Percentiles rank a stretch among this genome's conserved stretches.
These are phyloP conservation scores for Margaritispora aquatica DNA, from an alignment of 495 filamentous ascomycete species.

Conservation along the genomic window DNA sequence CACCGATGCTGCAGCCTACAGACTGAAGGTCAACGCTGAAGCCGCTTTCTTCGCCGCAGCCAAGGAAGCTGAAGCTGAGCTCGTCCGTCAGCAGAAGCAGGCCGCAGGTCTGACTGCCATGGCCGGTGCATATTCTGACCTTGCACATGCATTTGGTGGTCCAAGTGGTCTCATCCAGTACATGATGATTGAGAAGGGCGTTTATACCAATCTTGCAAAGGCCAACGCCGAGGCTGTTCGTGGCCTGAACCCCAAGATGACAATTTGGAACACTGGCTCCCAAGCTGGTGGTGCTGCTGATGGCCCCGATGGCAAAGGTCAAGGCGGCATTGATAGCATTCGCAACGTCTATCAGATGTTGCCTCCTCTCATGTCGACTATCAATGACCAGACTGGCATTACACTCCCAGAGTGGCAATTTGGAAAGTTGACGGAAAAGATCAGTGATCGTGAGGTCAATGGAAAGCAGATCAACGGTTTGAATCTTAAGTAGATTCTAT, in stretches of 20 bases:
- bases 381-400: slow-evolving; percentile 80
- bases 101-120: slow-evolving; percentile 69
- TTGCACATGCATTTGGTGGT: slow-evolving; percentile 67
- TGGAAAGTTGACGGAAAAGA: slow-evolving; percentile 34
- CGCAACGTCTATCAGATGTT: slow-evolving; percentile 57
- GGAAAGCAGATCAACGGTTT: slow-evolving; percentile 14
- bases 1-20: slow-evolving; percentile 40
- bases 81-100: slow-evolving; percentile 58
- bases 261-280: slow-evolving; percentile 73
- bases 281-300: slow-evolving; percentile 31
- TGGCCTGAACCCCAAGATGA: slow-evolving; percentile 81
- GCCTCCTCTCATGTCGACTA: slow-evolving; percentile 71
- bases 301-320: slow-evolving; percentile 9
- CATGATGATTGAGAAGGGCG: slow-evolving; percentile 68
- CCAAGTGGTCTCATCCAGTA: slow-evolving; percentile 68
- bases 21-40: slow-evolving; percentile 31
- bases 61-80: slow-evolving; percentile 57
- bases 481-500: too few relatives aligned
- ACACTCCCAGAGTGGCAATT: slow-evolving; percentile 66
- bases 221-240: slow-evolving; percentile 66
- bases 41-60: slow-evolving; percentile 31
- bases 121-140: slow-evolving; percentile 66
- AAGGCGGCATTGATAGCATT: slow-evolving; percentile 27
- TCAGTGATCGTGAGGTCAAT: slow-evolving; percentile 17
- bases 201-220: slow-evolving; percentile 57